Conservation (phyloP, 1,284 basidiomycete genomes). For the Rhodotorula sp. region DNA sequence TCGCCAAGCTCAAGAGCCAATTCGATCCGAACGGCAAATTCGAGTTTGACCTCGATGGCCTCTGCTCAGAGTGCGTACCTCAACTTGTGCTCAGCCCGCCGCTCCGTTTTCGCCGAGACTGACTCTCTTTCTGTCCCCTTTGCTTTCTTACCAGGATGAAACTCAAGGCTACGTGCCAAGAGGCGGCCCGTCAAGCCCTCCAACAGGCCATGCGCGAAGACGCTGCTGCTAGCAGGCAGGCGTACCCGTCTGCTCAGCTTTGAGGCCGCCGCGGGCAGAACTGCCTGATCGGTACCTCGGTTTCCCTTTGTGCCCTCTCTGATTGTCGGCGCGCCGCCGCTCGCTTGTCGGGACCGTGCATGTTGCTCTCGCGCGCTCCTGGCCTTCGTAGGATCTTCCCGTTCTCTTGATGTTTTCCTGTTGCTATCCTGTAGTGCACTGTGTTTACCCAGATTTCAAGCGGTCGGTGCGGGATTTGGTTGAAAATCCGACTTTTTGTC, state of each 20-base stretch:
- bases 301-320: neutral
- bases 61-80: constrained; percentile 34
- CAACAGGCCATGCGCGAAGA: constrained; percentile 35
- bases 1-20: neutral
- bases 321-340: no score
- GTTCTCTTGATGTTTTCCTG: neutral
- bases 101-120: no score
- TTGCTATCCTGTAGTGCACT: constrained; percentile 2
- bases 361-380: neutral
- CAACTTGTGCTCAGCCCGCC: neutral
- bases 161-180: constrained; percentile 39
- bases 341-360: no score
- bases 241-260: constrained; percentile 16
- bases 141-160: constrained; percentile 23
- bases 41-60: constrained; percentile 38
- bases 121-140: no score
- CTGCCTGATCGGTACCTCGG: neutral
- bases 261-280: neutral
- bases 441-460: neutral
- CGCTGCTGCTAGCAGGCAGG: constrained; percentile 6
- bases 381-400: neutral
- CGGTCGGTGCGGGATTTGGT: neutral
- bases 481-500: neutral
- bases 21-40: constrained; percentile 18
- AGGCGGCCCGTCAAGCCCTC: constrained; percentile 34